Evolutionary conservation across 768 basidiomycete species (phyloP), one percentile per base, ranked within the genome.

Genomic region (Kwoniella mangroviensis): DNA sequence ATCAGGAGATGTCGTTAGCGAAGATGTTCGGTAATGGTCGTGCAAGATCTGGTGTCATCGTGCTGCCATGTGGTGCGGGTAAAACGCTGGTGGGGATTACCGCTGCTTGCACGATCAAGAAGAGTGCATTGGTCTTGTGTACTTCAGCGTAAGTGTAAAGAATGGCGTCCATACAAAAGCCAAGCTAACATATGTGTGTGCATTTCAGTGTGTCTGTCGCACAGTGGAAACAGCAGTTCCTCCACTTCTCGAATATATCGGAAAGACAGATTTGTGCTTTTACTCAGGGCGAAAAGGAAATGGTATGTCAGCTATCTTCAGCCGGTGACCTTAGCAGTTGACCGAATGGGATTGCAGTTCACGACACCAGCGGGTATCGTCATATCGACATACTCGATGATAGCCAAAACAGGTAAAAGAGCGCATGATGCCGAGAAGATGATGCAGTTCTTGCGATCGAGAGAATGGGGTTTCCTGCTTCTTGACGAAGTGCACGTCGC

Each of bases 21-120:
- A 99, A 99, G 85, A 99, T 99, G 97, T 99, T 99, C 83, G 96
- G 97, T 63, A 98, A 99, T 82, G 97, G 95, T 60, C 95, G 97
- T 81, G 97, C 97, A 56, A 89, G 97, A 65, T 97, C 94, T 54
- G 97, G 97, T 2, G 98, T 99, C 76, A 98, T 99, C 72, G 97
- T 99, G 1, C 86, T 99, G 22, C 97, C 97, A 41, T 99, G 97
- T 81, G 97, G 97, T 63, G 97, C 97, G 53, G 97, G 97, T 41
- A 99, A 99, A 86, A 99, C 97, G 13, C 87, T 99, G 4, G 97
- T 99, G 11, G 97, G 97, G n/a, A 98, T 99, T 79, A 98, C 96
- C 2, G 97, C 97, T 12, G 97, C 97, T 19, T 98, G 96, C 80
- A 99, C 97, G 28, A 95, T 99, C 85, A 98, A 98, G 86, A 99